Base-by-base conservation (phyloP, 768 basidiomycete species). In the Mycena belliarum region DNA sequence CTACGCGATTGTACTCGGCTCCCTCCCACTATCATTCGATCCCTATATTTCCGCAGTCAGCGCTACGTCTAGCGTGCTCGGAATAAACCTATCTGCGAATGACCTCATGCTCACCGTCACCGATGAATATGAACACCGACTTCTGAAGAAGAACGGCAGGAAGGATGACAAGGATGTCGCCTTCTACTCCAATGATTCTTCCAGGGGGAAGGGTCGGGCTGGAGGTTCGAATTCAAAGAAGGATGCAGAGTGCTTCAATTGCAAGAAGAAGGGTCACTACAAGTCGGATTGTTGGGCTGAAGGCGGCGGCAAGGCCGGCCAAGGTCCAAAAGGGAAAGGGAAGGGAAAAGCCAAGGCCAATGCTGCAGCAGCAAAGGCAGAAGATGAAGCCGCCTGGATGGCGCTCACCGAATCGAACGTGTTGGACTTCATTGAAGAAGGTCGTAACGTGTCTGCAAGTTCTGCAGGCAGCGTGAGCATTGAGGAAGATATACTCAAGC, bases 11-110 rank as follows among this genome's bases (percentile, higher is more conserved):
- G 66, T 76, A 29, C 65, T 74, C 28, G 55, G 60, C 18, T 77
- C 75, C 4, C 68, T 78, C 15, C 75, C 75, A 16, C 16, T 45
- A 6, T 72, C 69, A 20, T 77, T 72, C 54, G 69, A 73, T 50
- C 45, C 71, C 25, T 68, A 61, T 43, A 63, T 74, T 52, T 67
- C 72, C n/a, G 54, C 70, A 20, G 49, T 76, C 28, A 65, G 61
- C 16, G 65, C 69, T 1, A 66, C 70, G 2, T 57, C 63, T 2
- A 55, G 55, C 26, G 47, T 69, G 18, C 59, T 65, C 15, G 59
- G 60, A 20, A 68, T 54, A 1, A 57, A 63, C 29, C 51, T 72
- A 20, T 50, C 55, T 15, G 56, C 70, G 7, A 60, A 71, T 18
- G 61, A 60, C 23, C 62, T 72, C 29, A 69, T 66, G 40, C 47